Evolutionary conservation across 1,139 yeast genomes (phyloP), one percentile per base, ranked within the genome.

Genomic region (Kodamaea alishanica): DNA sequence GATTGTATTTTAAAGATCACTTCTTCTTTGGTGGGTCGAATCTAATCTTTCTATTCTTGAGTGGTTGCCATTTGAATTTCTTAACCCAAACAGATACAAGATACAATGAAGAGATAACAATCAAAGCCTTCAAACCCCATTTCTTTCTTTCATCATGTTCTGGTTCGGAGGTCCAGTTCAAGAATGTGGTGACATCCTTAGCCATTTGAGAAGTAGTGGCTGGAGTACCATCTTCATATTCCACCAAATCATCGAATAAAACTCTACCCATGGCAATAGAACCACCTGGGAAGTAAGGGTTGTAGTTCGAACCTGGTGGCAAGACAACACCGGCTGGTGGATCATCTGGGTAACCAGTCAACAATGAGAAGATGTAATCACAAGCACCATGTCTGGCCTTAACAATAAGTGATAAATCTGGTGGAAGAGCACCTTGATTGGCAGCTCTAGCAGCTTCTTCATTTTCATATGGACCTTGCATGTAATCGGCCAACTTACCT

Each of bases 221-320:
- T 42, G 96, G 96, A 48, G 98, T 94, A 61, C 98, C 98, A 65
- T 92, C 98, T 65, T 92, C 98, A 70, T 83, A 92, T 75, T 92
- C 99, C 51, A 92, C 97, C 62, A 92, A 76, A 52, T 88, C 98
- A 62, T 92, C 98, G 56, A 89, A 92, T 68, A 92, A 77, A 46
- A 90, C 97, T 75, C 98, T 86, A 63, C 88, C 97, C 98, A 92
- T 92, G 60, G 97, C 97, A 75, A 92, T 90, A 36, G 97, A 77
- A 53, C 98, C 97, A 73, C 97, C 97, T 61, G 99, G 97, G 96
- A 92, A 92, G 78, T 92, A 92, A 62, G 98, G 98, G 79, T 94
- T 94, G 75, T 92, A 94, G 81, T 90, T 92, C 49, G 95, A 69
- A 49, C 97, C 98, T 47, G 87, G 85, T 45, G 97, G 94, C 60